A percentile compares a stretch with the other conserved stretches of the same genome.
These are phyloP conservation scores for Protomyces inundatus DNA, from an alignment of 1,139 yeast genomes.

Conservation along the genomic window DNA sequence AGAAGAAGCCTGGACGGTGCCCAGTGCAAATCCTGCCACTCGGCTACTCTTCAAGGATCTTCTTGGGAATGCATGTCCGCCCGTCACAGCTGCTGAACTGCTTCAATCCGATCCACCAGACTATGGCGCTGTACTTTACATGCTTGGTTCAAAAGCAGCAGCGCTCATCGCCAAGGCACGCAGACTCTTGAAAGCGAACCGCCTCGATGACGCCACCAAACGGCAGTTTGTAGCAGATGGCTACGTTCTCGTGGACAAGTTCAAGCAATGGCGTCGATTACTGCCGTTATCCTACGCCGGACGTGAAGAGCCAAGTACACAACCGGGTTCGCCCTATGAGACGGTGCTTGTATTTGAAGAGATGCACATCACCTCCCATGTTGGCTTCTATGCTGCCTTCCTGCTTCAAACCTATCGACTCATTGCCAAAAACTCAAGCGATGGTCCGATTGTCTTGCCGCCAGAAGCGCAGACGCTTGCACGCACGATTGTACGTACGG, in stretches of 20 bases:
- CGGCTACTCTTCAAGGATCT: not conserved
- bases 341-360: not conserved
- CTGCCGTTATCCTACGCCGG: conserved; percentile 4
- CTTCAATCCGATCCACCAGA: not conserved
- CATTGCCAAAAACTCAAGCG: conserved; percentile 1
- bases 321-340: not conserved
- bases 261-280: conserved; percentile 1
- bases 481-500: not conserved
- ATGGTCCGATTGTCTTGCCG: not conserved
- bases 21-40: not conserved
- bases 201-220: not conserved
- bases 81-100: not conserved
- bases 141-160: conserved; percentile 16
- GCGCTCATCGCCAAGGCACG: not conserved
- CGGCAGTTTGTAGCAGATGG: not conserved
- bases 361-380: not conserved
- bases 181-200: not conserved
- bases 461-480: conserved; percentile 2
- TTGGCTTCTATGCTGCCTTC: conserved; percentile 12
- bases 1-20: conserved; percentile 9
- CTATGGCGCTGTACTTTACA: conserved; percentile 11
- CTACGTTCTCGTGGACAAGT: not conserved
- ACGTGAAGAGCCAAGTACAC: not conserved
- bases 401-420: conserved; percentile 3
- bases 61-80: not conserved